phyloP scores from a whole-genome alignment of 106 monocot species.

The Platanthera zijinensis region DNA sequence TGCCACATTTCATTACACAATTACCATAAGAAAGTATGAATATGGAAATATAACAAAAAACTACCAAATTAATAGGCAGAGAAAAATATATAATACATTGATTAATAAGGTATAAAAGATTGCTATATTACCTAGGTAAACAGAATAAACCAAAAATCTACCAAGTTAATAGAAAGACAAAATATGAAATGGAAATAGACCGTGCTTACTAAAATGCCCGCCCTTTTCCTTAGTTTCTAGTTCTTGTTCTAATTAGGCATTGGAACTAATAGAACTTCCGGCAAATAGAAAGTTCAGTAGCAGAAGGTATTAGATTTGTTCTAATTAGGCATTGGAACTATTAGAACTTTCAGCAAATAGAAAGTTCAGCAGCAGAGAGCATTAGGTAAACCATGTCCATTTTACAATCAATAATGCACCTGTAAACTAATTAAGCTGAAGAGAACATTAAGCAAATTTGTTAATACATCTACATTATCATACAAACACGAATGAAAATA shows the following conservation, averaged over 20 bases:
- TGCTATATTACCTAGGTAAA: neutral
- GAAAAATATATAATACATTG: too few species aligned
- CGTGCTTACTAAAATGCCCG: conserved; percentile 1
- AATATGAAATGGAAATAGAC: neutral
- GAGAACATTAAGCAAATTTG: neutral
- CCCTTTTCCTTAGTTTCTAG: neutral
- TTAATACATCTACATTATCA: neutral
- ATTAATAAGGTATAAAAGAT: neutral
- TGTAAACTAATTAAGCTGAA: neutral
- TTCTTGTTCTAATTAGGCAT: neutral
- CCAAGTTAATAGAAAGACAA: neutral
- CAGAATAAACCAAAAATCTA: neutral
- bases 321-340: neutral
- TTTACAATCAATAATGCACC: neutral
- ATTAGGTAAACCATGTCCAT: too few species aligned
- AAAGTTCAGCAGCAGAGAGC: neutral
- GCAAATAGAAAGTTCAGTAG: neutral
- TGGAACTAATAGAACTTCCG: neutral
- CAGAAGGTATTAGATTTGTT: neutral
- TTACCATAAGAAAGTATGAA: neutral
- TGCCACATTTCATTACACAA: neutral
- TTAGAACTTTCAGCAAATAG: neutral
- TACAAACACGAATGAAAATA: too few species aligned
- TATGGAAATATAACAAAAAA: too few species aligned
- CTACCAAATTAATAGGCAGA: neutral